Base-by-base conservation (phyloP, 306 rosid genomes). In the Luffa acutangula region DNA sequence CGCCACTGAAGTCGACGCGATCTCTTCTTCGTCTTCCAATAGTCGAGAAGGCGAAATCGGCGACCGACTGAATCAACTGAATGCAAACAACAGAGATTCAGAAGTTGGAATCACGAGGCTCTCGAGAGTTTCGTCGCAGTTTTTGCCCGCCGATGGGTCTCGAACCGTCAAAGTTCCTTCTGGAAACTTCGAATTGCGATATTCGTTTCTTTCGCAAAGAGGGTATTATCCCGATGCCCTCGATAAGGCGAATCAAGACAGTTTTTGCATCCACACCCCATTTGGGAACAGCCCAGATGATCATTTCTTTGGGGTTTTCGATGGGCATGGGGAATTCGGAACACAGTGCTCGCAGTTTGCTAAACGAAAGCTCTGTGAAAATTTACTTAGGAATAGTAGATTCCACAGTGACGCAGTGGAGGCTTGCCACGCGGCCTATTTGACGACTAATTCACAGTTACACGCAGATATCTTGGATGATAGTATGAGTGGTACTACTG, bases 161-260 rank as follows among this genome's bases (percentile, higher is more conserved):
- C 80, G 93, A 79, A 81, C 86, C 3, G 91, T 89, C 2, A 89
- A 87, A 41, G 79, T 96, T 18, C 91, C 96, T 56, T 88, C 93
- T 0, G 87, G 69, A 0, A 84, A 87, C 77, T 96, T 82, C 42
- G 96, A 96, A 73, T 79, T 96, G 45, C 83, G 87, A 3, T 96
- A 91, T 72, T 93, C 98, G 2, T 96, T 85, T 51, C 66, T 96
- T 54, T 96, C 99, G 0, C 99, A 96, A 80, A 82, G 99, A 51
- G 99, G 99, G 10, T 96, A 90, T 75, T 96, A 96, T 83, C 99
- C 99, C 1, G 98, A 96, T 83, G 98, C 99, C 21, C 92, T 96
- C 1, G 99, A 96, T 81, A 96, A 96, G 86, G 98, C 98, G 0
- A 96, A 96, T 81, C 99, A 96, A 77, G 99, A 93, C 74, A 96